Evolutionary conservation across 148 eudicot genomes (phyloP).

Genomic region (Salicornia ramosissima): DNA sequence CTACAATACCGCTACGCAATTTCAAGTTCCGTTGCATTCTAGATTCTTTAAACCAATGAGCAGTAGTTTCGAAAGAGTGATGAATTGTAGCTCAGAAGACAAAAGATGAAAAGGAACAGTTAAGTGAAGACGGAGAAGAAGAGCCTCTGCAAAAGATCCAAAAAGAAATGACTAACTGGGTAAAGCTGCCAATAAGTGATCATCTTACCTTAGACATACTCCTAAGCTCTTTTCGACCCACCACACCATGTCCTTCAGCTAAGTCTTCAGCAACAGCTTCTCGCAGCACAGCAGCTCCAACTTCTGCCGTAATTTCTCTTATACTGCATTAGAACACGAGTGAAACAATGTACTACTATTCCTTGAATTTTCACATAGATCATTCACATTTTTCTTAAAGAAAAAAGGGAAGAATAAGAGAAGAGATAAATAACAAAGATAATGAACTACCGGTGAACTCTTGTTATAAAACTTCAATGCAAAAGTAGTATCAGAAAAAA

Average conservation of each 20-base stretch:
- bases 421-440: neutral
- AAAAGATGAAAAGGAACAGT: neutral
- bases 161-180: neutral
- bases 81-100: no score
- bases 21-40: no score
- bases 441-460: neutral
- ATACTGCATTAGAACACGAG: conserved; percentile 46
- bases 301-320: conserved; percentile 88
- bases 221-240: conserved; percentile 68
- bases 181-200: neutral
- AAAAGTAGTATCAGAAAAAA: neutral
- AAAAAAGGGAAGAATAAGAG: neutral
- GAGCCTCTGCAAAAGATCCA: neutral
- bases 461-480: neutral
- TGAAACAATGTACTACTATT: neutral
- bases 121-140: neutral
- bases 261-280: conserved; percentile 72
- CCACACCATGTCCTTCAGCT: conserved; percentile 84
- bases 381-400: neutral
- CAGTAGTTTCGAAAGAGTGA: no score
- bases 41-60: no score
- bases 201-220: conserved; percentile 74
- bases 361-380: conserved; percentile 1
- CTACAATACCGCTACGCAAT: no score
- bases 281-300: conserved; percentile 77